Base-by-base conservation (phyloP, 495 filamentous ascomycete genomes). In the Aspergillus incahuasiensis region DNA sequence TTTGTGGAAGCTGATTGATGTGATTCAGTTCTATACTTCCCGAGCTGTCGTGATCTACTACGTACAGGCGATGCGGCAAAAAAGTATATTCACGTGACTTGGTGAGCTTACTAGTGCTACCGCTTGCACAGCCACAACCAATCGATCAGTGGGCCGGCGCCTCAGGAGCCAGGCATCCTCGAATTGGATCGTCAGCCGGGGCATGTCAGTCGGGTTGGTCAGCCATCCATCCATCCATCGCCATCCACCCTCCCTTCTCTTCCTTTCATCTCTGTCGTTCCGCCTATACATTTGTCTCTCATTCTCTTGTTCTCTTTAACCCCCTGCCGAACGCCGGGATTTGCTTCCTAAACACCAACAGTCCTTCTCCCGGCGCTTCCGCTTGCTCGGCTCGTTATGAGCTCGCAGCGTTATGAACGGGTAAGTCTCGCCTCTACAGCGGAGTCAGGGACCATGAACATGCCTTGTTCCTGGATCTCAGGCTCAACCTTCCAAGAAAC, bases 371-470 rank as follows among this genome's bases (percentile, higher is more conserved):
- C 57, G 52, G 61, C 21, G 41, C 40, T 56, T 53, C 40, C 55
- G 47, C 54, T 59, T 63, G 74, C 72, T 73, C 69, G 67, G 70
- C 76, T 76, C 75, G 76, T 70, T 70, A 90, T 84, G 79, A 90
- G 86, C 79, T 79, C 87, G 67, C 88, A 90, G 76, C 85, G 88
- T 55, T 96, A 96, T 74, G 87, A 92, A 72, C 79, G 89, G 79
- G 90, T 94, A 82, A 54, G 85, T 75, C 18, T 51, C 20, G 50
- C 42, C 58, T 24, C 20, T 16, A 1, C 47, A 38, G 47, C 47
- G 32, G 18, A 49, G 18, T 38, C 18, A 21, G 15, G 16, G 25
- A n/a, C n/a, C 22, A n/a, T 1, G 15, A 30, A 32, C 46, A 30
- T n/a, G 46, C 32, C 30, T 39, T 19, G 18, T 49, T 13, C 45